Percentiles rank a stretch among this genome's conserved stretches.
phyloP scores from a whole-genome alignment of 163 green algal species.

The Trebouxiophyceae sp. region DNA sequence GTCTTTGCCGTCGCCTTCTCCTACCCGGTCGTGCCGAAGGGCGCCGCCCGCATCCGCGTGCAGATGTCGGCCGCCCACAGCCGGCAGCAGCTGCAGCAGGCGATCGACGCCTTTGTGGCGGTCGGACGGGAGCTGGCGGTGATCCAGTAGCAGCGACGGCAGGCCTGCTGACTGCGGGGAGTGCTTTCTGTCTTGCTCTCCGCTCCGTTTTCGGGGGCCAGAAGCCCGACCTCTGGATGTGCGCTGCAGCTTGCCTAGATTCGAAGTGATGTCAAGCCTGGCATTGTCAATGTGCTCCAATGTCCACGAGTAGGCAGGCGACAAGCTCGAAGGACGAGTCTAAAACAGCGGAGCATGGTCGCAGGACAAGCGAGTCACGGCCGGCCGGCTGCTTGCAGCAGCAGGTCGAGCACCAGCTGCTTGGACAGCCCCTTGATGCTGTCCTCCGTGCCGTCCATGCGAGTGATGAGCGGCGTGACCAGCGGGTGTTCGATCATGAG shows the following conservation, averaged over 20 bases:
- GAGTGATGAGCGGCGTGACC: slow-evolving; percentile 46
- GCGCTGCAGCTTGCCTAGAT: too few species aligned
- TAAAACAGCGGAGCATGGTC: too few species aligned
- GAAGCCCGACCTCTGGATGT: too few species aligned
- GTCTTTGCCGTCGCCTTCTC: slow-evolving; percentile 42
- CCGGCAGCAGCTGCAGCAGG: slow-evolving; percentile 39
- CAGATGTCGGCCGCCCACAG: slow-evolving; percentile 56
- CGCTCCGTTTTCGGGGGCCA: too few species aligned
- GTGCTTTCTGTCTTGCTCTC: too few species aligned
- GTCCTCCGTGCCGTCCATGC: slow-evolving; percentile 54
- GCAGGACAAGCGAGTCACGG: too few species aligned
- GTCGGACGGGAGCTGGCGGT: slow-evolving; percentile 43
- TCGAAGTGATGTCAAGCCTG: too few species aligned
- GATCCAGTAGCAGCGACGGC: slow-evolving; percentile 20
- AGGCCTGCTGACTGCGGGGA: too few species aligned
- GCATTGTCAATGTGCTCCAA: too few species aligned
- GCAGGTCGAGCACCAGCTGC: background rate
- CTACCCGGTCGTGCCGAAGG: slow-evolving; percentile 57
- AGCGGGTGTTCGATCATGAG: slow-evolving; percentile 77
- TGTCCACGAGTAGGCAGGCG: too few species aligned
- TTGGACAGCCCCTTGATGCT: slow-evolving; percentile 64
- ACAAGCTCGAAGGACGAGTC: too few species aligned
- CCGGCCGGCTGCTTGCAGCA: background rate
- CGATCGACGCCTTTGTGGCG: slow-evolving; percentile 32
- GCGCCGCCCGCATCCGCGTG: slow-evolving; percentile 51